Evolutionary conservation across 805 yeast genomes (phyloP).

Genomic region (Kodamaea sagamina): DNA sequence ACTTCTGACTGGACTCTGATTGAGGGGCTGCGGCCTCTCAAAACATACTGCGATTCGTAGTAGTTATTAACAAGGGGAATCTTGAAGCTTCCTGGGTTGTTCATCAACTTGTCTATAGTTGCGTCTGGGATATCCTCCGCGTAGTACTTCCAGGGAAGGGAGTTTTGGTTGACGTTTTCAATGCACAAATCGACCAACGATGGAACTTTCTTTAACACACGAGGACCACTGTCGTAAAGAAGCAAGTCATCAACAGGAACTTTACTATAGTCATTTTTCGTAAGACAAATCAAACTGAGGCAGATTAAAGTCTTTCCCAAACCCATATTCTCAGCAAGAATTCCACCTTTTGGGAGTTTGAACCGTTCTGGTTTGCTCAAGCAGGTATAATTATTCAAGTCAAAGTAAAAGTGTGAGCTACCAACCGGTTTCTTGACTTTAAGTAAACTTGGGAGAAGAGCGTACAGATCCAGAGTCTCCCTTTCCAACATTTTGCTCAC

Average conservation of each 20-base stretch:
- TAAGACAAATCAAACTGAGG: constrained; percentile 54
- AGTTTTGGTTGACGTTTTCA: constrained; percentile 42
- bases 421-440: constrained; percentile 22
- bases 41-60: constrained; percentile 23
- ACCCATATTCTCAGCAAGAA: constrained; percentile 70
- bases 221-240: constrained; percentile 14
- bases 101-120: constrained; percentile 36
- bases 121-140: constrained; percentile 44
- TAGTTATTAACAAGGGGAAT: constrained; percentile 24
- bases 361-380: constrained; percentile 42
- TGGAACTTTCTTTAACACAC: neutral
- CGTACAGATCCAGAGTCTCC: constrained; percentile 42
- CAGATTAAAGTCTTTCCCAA: constrained; percentile 65
- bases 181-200: constrained; percentile 44
- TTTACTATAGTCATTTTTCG: constrained; percentile 53
- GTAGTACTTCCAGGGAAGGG: constrained; percentile 61
- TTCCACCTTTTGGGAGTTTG: constrained; percentile 58
- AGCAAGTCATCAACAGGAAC: constrained; percentile 38
- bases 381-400: constrained; percentile 34
- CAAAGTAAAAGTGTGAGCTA: constrained; percentile 32
- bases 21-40: constrained; percentile 21
- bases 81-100: constrained; percentile 49
- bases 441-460: constrained; percentile 38
- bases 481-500: constrained; percentile 58
- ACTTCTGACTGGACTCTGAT: constrained; percentile 25